Conservation (phyloP, 2,329 filamentous ascomycete species). For the Dothistroma pini region DNA sequence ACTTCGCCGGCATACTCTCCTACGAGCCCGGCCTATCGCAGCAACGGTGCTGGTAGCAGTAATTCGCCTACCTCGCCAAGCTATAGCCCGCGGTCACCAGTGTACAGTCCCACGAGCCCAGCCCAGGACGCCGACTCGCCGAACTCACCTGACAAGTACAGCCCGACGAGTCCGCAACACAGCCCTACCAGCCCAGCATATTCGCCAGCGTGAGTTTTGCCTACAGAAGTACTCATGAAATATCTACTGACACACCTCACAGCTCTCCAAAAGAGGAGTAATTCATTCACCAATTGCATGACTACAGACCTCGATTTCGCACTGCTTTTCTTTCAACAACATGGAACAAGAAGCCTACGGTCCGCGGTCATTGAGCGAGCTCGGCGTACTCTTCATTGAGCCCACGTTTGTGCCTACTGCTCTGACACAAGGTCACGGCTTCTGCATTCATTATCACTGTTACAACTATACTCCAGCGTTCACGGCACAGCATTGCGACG, state of each 20-base stretch:
- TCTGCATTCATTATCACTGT: conserved; percentile 15
- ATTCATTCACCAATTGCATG: conserved; percentile 10
- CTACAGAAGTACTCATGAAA: background rate
- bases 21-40: conserved; percentile 35
- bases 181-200: conserved; percentile 52
- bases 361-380: conserved; percentile 2
- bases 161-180: conserved; percentile 29
- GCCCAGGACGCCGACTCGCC: conserved; percentile 31
- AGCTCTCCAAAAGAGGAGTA: conserved; percentile 32
- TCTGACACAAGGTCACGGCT: conserved; percentile 1
- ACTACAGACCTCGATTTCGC: conserved; percentile 8
- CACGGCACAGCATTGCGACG: conserved; percentile 15
- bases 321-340: conserved; percentile 1
- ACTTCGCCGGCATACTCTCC: conserved; percentile 56
- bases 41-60: conserved; percentile 44
- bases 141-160: conserved; percentile 24
- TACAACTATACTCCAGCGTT: conserved; percentile 22
- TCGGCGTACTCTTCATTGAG: conserved; percentile 36
- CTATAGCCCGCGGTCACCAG: conserved; percentile 54
- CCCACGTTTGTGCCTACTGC: conserved; percentile 25
- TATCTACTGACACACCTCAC: conserved; percentile 1
- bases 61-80: conserved; percentile 46
- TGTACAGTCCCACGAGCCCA: conserved; percentile 40
- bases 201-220: conserved; percentile 45
- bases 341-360: background rate